phyloP scores from a whole-genome alignment of 495 filamentous ascomycete genomes.

The Neurospora intermedia region DNA sequence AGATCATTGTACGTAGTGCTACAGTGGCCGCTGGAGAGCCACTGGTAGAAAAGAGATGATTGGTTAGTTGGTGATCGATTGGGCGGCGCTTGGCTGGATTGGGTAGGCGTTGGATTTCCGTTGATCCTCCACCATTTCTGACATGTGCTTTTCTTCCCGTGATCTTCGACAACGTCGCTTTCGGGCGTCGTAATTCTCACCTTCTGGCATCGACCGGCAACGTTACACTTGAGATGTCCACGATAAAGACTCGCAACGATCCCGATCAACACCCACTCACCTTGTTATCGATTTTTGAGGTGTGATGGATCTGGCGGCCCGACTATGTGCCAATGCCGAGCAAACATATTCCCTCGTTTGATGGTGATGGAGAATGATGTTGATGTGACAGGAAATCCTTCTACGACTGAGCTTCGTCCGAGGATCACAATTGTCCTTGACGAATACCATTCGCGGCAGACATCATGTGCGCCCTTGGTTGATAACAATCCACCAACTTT shows the following conservation, averaged over 20 bases:
- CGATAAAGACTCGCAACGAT: background rate
- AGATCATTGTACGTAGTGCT: background rate
- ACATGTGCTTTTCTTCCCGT: background rate
- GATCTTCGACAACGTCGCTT: background rate
- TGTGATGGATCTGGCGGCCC: background rate
- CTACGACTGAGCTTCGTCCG: background rate
- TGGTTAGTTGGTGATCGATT: background rate
- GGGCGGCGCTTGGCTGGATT: constrained; percentile 2
- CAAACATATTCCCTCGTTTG: background rate
- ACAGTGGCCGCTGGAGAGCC: background rate
- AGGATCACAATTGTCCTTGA: background rate
- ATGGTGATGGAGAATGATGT: background rate
- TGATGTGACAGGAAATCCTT: background rate
- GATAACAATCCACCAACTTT: background rate
- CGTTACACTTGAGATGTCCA: constrained; percentile 13
- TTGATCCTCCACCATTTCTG: background rate
- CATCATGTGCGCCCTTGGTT: background rate
- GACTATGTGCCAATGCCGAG: background rate
- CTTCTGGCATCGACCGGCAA: constrained; percentile 10
- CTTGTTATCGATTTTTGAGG: background rate
- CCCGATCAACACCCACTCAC: background rate
- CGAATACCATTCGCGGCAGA: background rate
- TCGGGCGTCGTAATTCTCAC: background rate
- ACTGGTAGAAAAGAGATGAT: background rate
- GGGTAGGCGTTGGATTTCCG: constrained; percentile 6